Percentiles rank a stretch among this genome's conserved stretches.
Conservation (phyloP, 169 alveolate species). For the Cryptosporidium parvum region DNA sequence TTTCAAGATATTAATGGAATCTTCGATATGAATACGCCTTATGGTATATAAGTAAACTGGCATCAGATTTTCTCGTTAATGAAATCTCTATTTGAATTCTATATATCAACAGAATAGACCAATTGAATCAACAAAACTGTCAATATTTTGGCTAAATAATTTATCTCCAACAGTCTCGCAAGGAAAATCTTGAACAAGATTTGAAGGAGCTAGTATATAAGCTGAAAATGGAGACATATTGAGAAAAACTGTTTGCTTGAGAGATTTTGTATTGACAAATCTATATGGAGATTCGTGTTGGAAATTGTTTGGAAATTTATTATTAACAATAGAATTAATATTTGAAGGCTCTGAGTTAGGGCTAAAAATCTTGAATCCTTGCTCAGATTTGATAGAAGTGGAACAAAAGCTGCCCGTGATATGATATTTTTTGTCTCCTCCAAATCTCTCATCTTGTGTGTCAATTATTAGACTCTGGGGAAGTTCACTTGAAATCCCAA, state of each 20-base stretch:
- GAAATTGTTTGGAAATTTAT: conserved; percentile 17
- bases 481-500: conserved; percentile 44
- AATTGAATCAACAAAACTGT: conserved; percentile 53
- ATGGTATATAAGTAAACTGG: background rate
- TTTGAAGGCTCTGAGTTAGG: background rate
- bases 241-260: conserved; percentile 48
- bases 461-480: conserved; percentile 68
- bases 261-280: conserved; percentile 6
- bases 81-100: background rate
- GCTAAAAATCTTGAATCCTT: background rate
- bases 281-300: conserved; percentile 22
- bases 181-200: conserved; percentile 21
- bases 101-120: background rate
- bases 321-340: conserved; percentile 17
- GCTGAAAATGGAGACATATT: conserved; percentile 68
- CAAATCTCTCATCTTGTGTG: conserved; percentile 81
- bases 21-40: background rate
- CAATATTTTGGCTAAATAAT: conserved; percentile 27
- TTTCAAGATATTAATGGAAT: background rate
- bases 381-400: background rate
- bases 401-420: background rate
- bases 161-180: conserved; percentile 47
- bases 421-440: conserved; percentile 77
- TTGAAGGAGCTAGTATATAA: conserved; percentile 49
- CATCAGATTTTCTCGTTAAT: background rate